phyloP scores from a whole-genome alignment of 352 stramenopile genomes.

The Phytopythium vexans region DNA sequence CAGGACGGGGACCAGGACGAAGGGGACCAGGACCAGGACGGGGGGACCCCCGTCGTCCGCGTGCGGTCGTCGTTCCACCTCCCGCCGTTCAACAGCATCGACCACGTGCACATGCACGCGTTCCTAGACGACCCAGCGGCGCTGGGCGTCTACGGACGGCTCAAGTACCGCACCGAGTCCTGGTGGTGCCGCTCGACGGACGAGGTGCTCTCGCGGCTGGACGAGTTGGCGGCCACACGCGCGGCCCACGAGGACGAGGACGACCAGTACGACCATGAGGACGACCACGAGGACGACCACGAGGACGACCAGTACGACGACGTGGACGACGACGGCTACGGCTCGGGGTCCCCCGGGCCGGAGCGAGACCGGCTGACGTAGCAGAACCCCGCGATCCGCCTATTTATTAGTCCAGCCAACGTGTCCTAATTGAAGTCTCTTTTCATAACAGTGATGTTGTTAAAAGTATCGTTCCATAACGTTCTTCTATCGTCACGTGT shows the following conservation, averaged over 20 bases:
- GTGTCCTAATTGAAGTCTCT: too few relatives aligned
- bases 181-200: slow-evolving; percentile 84
- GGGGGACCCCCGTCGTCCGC: slow-evolving; percentile 21
- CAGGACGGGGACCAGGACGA: slow-evolving; percentile 2
- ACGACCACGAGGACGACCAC: slow-evolving; percentile 2
- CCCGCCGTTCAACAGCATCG: slow-evolving; percentile 85
- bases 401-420: too few relatives aligned
- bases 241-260: not conserved
- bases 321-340: not conserved
- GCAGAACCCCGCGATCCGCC: too few relatives aligned
- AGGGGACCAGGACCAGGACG: slow-evolving; percentile 5
- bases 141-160: slow-evolving; percentile 50
- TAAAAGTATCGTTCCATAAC: too few relatives aligned
- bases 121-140: slow-evolving; percentile 41
- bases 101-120: slow-evolving; percentile 87
- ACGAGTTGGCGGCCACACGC: slow-evolving; percentile 9
- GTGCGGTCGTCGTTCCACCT: slow-evolving; percentile 61
- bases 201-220: slow-evolving; percentile 46
- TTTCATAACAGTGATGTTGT: too few relatives aligned
- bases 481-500: too few relatives aligned
- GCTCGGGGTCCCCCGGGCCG: too few relatives aligned
- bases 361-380: too few relatives aligned
- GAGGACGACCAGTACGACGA: slow-evolving; percentile 6
- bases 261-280: not conserved
- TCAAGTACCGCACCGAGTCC: slow-evolving; percentile 83